A percentile compares a stretch with the other conserved stretches of the same genome.
Evolutionary conservation across 352 stramenopile genomes (phyloP).

Genomic region (Phytophthora litchii): DNA sequence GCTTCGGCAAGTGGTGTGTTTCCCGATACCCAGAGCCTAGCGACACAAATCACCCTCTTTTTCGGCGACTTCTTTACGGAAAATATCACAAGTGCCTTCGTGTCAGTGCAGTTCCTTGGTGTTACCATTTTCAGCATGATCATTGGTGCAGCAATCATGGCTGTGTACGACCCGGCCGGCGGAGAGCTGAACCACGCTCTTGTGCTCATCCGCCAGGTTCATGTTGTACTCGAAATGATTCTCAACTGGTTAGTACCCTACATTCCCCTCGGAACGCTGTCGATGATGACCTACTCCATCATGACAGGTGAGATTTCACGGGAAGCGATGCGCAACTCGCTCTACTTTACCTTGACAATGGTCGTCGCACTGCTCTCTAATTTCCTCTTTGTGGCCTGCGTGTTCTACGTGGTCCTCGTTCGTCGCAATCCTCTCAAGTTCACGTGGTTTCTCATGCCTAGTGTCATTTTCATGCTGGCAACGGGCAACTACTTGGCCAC

Average conservation of each 20-base stretch:
- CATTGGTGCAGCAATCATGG: conserved; percentile 52
- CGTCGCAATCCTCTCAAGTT: conserved; percentile 70
- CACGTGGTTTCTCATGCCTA: conserved; percentile 56
- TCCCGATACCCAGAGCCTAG: conserved; percentile 41
- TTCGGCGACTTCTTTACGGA: conserved; percentile 57
- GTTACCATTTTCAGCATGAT: conserved; percentile 66
- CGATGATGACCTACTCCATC: conserved; percentile 59
- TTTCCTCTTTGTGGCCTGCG: conserved; percentile 61
- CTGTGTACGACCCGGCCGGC: conserved; percentile 48
- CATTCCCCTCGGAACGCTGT: conserved; percentile 54
- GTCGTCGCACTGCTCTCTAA: conserved; percentile 45
- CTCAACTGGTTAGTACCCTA: conserved; percentile 70
- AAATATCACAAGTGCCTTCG: conserved; percentile 65
- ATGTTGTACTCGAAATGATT: conserved; percentile 69
- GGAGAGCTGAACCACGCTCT: conserved; percentile 57
- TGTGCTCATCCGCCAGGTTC: conserved; percentile 60
- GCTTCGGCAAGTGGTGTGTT: conserved; percentile 34
- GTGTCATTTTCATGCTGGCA: conserved; percentile 62
- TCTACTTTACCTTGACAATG: conserved; percentile 53
- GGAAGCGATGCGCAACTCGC: conserved; percentile 35
- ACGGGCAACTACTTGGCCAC: conserved; percentile 53
- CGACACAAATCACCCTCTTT: conserved; percentile 57
- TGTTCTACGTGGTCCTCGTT: conserved; percentile 61
- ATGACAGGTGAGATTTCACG: conserved; percentile 50
- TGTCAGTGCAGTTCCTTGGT: conserved; percentile 47